phyloP scores from a whole-genome alignment of 768 basidiomycete species.

The Termitomyces sp. region DNA sequence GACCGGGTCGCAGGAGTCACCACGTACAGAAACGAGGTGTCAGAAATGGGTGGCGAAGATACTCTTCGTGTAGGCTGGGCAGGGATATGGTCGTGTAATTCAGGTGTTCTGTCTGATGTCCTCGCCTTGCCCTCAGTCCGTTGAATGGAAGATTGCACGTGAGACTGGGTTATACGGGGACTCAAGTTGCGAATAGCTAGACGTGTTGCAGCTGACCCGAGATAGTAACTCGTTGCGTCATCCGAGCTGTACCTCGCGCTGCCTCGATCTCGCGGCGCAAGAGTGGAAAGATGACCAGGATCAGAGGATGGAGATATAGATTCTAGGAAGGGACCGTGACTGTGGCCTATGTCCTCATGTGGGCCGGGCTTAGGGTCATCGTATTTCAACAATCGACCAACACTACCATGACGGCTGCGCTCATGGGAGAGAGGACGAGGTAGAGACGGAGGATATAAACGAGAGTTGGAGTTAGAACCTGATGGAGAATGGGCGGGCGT shows the following conservation, averaged over 20 bases:
- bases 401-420: constrained; percentile 13
- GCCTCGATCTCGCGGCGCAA: constrained; percentile 15
- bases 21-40: constrained; percentile 11
- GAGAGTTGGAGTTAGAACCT: constrained; percentile 17
- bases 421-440: constrained; percentile 24
- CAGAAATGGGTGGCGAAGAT: constrained; percentile 4
- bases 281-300: constrained; percentile 1
- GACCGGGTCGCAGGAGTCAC: constrained; percentile 6
- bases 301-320: neutral
- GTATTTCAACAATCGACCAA: constrained; percentile 16
- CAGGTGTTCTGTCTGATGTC: neutral
- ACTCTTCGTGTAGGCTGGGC: neutral
- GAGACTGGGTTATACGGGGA: constrained; percentile 15
- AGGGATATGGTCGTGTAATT: neutral
- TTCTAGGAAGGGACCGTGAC: neutral
- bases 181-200: constrained; percentile 17
- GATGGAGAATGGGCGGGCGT: constrained; percentile 21
- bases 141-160: neutral
- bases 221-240: constrained; percentile 11
- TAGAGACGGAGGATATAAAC: constrained; percentile 9
- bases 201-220: constrained; percentile 17
- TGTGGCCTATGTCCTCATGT: neutral
- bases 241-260: constrained; percentile 16
- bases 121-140: neutral
- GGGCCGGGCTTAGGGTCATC: constrained; percentile 7